Evolutionary conservation across 2,329 filamentous ascomycete species (phyloP), one percentile per base, ranked within the genome.

Genomic region (Dactylellina parvicollis): DNA sequence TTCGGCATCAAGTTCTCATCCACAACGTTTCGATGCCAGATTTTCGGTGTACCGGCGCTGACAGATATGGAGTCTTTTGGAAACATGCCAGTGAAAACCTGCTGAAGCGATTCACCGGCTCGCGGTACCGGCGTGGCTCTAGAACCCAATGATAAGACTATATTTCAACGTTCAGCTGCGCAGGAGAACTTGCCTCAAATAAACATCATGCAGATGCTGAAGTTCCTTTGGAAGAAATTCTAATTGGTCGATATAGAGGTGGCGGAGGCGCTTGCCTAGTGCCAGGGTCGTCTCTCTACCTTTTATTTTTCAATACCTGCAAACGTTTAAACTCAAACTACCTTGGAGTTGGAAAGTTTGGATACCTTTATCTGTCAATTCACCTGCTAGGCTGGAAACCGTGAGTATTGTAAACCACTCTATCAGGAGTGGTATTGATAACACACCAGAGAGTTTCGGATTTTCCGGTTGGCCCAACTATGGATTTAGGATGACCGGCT

Each of bases 1-100:
- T 94, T 95, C 18, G 91, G 91, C 79, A 89, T 92, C 0, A 94
- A 84, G 0, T 90, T 94, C 82, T 95, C 91, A 77, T 93, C 89
- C 46, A 84, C 84, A 3, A 86, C 57, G 20, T 72, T 65, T 24
- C 60, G 75, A 40, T 74, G 56, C 46, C 74, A 66, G 20, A 77
- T 77, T 28, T 74, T 70, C n/a, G 69, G 67, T 12, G 32, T 52
- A 7, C 55, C 47, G 1, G 64, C 40, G 2, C 82, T 79, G 20
- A 81, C 80, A 0, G 84, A 82, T 57, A 85, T 82, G 36, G 82
- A 80, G 24, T 80, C 80, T 10, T 83, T 76, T 0, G 91, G 91
- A 78, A 94, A 95, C 79, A 95, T 85, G 24, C 90, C 91, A 77
- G 85, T 85, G 78, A 93, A 90, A 16, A 88, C 83, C 80, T 94